These are phyloP conservation scores for Blastomyces silverae DNA, from an alignment of 2,329 filamentous ascomycete species.

Conservation along the genomic window DNA sequence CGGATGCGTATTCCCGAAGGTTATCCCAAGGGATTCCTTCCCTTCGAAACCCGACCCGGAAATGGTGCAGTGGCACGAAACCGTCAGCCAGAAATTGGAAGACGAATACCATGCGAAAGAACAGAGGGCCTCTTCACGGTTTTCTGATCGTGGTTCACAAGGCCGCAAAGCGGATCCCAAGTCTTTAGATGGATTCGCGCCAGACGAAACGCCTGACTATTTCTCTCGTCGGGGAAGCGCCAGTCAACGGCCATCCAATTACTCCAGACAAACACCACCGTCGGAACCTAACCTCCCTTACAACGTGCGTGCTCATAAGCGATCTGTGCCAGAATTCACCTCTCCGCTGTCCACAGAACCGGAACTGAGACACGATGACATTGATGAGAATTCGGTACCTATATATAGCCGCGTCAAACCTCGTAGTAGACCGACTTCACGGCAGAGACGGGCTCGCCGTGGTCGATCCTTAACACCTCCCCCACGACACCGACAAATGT, in stretches of 20 bases:
- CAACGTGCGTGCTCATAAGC: conserved; percentile 8
- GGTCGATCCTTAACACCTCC: conserved; percentile 8
- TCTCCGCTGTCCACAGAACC: conserved; percentile 21
- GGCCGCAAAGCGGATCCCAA: conserved; percentile 30
- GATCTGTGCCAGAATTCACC: conserved; percentile 18
- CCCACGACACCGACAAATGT: background rate
- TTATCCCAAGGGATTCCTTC: conserved; percentile 62
- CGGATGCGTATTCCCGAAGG: conserved; percentile 51
- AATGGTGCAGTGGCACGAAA: conserved; percentile 81
- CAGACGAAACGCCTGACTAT: conserved; percentile 4
- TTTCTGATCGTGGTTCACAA: conserved; percentile 28
- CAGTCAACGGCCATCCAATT: background rate
- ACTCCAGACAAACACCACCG: background rate
- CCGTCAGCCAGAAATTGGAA: conserved; percentile 63
- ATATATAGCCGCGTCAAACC: background rate
- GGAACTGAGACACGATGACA: conserved; percentile 20
- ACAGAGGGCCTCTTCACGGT: conserved; percentile 25
- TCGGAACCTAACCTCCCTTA: conserved; percentile 25
- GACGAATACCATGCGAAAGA: conserved; percentile 49
- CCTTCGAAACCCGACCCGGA: conserved; percentile 66
- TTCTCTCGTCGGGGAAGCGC: conserved; percentile 3
- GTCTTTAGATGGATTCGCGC: background rate
- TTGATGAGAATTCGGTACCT: background rate
- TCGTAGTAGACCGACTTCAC: conserved; percentile 1
- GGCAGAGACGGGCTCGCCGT: background rate